Percentiles rank a stretch among this genome's conserved stretches.
These are phyloP conservation scores for Flaveria robusta DNA, from an alignment of 129 eudicot species.

Conservation along the genomic window DNA sequence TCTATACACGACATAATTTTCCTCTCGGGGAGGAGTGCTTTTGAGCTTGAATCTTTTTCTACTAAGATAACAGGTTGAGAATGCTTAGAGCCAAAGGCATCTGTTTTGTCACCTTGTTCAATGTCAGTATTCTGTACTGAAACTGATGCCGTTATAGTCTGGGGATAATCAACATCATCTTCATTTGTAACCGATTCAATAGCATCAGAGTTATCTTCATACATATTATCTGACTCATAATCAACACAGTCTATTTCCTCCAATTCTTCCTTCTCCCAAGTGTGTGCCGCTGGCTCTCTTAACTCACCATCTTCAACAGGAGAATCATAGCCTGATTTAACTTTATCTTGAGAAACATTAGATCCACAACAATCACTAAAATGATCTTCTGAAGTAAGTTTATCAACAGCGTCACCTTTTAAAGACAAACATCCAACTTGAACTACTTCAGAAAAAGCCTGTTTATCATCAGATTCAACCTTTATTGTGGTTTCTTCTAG, in stretches of 20 bases:
- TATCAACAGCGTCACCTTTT: constrained; percentile 25
- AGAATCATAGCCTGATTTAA: constrained; percentile 40
- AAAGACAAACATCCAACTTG: constrained; percentile 33
- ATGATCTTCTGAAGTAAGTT: constrained; percentile 34
- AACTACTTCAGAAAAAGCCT: constrained; percentile 36
- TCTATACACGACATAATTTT: constrained; percentile 36
- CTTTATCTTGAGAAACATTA: constrained; percentile 37
- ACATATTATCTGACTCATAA: constrained; percentile 70
- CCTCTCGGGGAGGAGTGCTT: constrained; percentile 19
- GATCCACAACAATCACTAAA: constrained; percentile 39
- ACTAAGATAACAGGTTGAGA: constrained; percentile 21
- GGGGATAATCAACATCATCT: constrained; percentile 5
- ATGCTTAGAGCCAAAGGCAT: constrained; percentile 21
- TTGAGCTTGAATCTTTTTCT: constrained; percentile 30
- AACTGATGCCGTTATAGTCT: constrained; percentile 19
- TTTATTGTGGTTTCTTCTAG: constrained; percentile 10
- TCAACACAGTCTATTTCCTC: constrained; percentile 70
- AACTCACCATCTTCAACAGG: constrained; percentile 47
- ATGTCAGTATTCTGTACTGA: constrained; percentile 29
- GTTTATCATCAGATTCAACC: constrained; percentile 26
- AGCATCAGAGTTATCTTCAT: constrained; percentile 57
- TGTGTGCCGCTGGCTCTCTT: constrained; percentile 28
- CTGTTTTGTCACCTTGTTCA: constrained; percentile 25
- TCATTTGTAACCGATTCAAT: constrained; percentile 38
- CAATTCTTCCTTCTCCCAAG: constrained; percentile 49